A percentile compares a stretch with the other conserved stretches of the same genome.
Conservation (phyloP, 257 asterid genomes). For the Apocynum venetum region DNA sequence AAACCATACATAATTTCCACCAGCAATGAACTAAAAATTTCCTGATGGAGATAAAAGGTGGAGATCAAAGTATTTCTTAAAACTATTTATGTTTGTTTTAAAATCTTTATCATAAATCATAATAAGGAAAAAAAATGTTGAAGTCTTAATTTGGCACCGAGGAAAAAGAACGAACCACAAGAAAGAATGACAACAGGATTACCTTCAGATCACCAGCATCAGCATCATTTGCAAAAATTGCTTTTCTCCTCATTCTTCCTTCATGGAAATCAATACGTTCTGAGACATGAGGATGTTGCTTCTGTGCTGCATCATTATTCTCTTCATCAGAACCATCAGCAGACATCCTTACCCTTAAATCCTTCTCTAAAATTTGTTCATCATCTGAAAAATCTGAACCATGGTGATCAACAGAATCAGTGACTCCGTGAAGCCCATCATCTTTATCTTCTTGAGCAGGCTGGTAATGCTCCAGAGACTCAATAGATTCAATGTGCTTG, state of each 20-base stretch:
- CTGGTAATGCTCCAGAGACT: constrained; percentile 36
- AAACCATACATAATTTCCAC: neutral
- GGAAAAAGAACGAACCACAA: neutral
- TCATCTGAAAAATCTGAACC: constrained; percentile 34
- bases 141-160: neutral
- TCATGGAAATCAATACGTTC: constrained; percentile 63
- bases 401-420: constrained; percentile 38
- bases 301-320: constrained; percentile 30
- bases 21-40: neutral
- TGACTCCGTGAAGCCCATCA: constrained; percentile 47
- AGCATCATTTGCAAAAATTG: constrained; percentile 64
- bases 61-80: neutral
- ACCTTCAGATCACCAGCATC: constrained; percentile 48
- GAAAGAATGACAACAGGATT: constrained; percentile 13
- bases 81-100: neutral
- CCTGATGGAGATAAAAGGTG: neutral
- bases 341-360: constrained; percentile 20
- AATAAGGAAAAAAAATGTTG: neutral
- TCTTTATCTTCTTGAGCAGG: constrained; percentile 33
- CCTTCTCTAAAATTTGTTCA: constrained; percentile 16
- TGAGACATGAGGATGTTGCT: constrained; percentile 33
- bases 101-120: neutral
- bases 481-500: constrained; percentile 25
- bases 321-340: constrained; percentile 58
- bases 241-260: constrained; percentile 93